Conservation (phyloP, 345 rosid species). For the Salix viminalis region DNA sequence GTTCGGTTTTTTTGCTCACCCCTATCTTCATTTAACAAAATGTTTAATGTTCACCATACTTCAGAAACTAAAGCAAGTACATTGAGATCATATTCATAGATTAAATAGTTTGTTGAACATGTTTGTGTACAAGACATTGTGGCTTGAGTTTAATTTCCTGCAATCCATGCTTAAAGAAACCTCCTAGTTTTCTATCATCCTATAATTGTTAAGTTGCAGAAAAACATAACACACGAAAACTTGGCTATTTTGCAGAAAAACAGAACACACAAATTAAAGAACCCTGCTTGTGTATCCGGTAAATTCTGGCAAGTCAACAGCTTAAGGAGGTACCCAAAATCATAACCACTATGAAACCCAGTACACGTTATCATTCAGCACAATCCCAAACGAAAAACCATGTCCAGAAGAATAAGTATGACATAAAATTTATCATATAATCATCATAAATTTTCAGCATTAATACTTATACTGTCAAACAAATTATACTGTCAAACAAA, state of each 20-base stretch:
- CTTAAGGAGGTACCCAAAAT: constrained; percentile 80
- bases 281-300: constrained; percentile 45
- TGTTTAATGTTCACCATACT: not conserved
- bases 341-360: constrained; percentile 83
- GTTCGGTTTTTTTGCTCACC: too few species aligned
- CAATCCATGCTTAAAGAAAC: constrained; percentile 31
- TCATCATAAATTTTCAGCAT: too few species aligned
- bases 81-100: constrained; percentile 10
- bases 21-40: not conserved
- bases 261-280: constrained; percentile 29
- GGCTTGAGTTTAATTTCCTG: constrained; percentile 44
- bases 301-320: constrained; percentile 53
- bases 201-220: too few species aligned
- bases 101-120: constrained; percentile 18
- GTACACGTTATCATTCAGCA: constrained; percentile 57
- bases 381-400: constrained; percentile 53
- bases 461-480: too few species aligned
- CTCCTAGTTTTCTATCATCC: too few species aligned
- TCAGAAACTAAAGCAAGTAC: not conserved
- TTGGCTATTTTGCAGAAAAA: too few species aligned
- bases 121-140: constrained; percentile 23
- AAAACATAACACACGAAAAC: too few species aligned
- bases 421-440: too few species aligned
- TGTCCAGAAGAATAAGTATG: too few species aligned
- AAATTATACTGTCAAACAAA: too few species aligned